Evolutionary conservation across 805 yeast genomes (phyloP).

Genomic region (Lipomyces lipofer): DNA sequence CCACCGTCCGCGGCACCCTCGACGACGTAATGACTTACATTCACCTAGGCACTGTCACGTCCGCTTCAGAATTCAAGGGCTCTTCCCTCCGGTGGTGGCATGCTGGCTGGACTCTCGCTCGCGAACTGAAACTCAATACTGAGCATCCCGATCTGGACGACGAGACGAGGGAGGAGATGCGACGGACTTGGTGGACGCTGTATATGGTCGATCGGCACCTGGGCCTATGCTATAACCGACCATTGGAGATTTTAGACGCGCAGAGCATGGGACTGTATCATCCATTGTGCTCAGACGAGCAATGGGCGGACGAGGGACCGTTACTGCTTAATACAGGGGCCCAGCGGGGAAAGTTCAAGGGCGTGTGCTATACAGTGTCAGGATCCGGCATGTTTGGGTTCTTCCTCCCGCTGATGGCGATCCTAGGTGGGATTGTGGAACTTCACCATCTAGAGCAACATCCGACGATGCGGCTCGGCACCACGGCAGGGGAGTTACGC

Average conservation of each 20-base stretch:
- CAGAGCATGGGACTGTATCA: slow-evolving; percentile 39
- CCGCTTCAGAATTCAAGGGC: slow-evolving; percentile 40
- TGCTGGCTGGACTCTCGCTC: slow-evolving; percentile 37
- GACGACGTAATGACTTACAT: slow-evolving; percentile 39
- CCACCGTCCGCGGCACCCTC: slow-evolving; percentile 33
- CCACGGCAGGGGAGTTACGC: slow-evolving; percentile 7
- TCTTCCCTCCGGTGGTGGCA: slow-evolving; percentile 39
- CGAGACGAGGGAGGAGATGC: slow-evolving; percentile 43
- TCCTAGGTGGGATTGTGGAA: slow-evolving; percentile 39
- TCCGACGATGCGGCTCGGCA: slow-evolving; percentile 29
- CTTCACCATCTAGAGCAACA: slow-evolving; percentile 34
- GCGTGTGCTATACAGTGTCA: slow-evolving; percentile 36
- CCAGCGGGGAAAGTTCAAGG: slow-evolving; percentile 15
- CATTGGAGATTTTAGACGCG: slow-evolving; percentile 39
- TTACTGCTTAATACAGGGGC: slow-evolving; percentile 7
- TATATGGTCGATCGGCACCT: slow-evolving; percentile 45
- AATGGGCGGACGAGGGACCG: slow-evolving; percentile 35
- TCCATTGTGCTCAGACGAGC: slow-evolving; percentile 38
- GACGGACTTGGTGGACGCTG: slow-evolving; percentile 48
- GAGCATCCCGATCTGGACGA: slow-evolving; percentile 33
- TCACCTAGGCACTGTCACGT: slow-evolving; percentile 38
- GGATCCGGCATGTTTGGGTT: slow-evolving; percentile 45
- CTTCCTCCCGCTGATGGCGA: slow-evolving; percentile 41
- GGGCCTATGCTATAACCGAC: slow-evolving; percentile 43
- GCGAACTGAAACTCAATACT: slow-evolving; percentile 37